Percentiles rank a stretch among this genome's conserved stretches.
Evolutionary conservation across 345 rosid species (phyloP).

Genomic region (Camelina neglecta): DNA sequence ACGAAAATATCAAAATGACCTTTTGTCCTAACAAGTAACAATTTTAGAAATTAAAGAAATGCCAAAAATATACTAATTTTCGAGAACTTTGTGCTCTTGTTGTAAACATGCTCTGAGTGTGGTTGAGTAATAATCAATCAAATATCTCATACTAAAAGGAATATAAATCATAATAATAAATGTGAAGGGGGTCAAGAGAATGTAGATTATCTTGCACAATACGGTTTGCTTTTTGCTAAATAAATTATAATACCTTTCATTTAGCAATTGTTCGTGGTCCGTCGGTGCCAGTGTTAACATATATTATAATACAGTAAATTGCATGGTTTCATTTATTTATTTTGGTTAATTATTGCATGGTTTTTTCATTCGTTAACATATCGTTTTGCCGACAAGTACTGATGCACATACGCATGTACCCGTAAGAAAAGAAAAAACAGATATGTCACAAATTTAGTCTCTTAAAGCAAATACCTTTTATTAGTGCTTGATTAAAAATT

Average conservation of each 20-base stretch:
- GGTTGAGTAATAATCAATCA: slow-evolving; percentile 22
- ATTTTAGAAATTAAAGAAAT: too few species aligned
- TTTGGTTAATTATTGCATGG: slow-evolving; percentile 15
- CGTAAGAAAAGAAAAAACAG: background rate
- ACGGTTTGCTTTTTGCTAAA: slow-evolving; percentile 29
- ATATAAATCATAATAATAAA: background rate
- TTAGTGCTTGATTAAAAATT: background rate
- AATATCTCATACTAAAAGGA: background rate
- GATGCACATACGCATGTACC: slow-evolving; percentile 25
- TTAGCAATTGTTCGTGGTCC: slow-evolving; percentile 30
- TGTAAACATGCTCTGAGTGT: slow-evolving; percentile 16
- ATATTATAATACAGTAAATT: slow-evolving; percentile 22
- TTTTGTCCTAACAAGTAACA: background rate
- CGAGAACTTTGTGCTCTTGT: slow-evolving; percentile 12
- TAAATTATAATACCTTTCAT: background rate
- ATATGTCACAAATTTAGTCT: too few species aligned
- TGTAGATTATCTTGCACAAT: slow-evolving; percentile 33
- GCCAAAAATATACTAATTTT: background rate
- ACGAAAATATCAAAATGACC: background rate
- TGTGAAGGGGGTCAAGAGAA: slow-evolving; percentile 23
- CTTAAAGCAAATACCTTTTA: too few species aligned
- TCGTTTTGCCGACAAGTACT: slow-evolving; percentile 18
- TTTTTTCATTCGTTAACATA: slow-evolving; percentile 7
- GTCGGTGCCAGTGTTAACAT: slow-evolving; percentile 32
- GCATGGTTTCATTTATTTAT: background rate